Percentiles rank a stretch among this genome's conserved stretches.
phyloP scores from a whole-genome alignment of 164 flowering plant species.

The Umbellularia californica region DNA sequence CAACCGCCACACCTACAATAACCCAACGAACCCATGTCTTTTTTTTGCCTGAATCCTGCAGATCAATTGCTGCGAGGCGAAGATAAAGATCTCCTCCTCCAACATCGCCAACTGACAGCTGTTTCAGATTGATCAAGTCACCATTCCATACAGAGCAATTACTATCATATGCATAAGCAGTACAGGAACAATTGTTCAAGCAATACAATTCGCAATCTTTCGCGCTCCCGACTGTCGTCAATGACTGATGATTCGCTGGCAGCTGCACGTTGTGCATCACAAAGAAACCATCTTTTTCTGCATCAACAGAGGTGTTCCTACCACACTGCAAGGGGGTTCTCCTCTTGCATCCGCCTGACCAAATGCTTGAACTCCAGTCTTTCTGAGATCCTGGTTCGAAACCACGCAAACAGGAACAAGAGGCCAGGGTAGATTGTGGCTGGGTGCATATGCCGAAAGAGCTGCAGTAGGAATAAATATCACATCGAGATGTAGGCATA shows the following conservation, averaged over 20 bases:
- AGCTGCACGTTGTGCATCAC: neutral
- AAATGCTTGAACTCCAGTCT: conserved; percentile 8
- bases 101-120: neutral
- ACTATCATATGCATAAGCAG: conserved; percentile 11
- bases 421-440: neutral
- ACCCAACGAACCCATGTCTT: conserved; percentile 10
- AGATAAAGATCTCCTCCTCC: neutral
- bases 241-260: neutral
- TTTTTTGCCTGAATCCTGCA: neutral
- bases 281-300: conserved; percentile 1
- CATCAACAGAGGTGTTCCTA: neutral
- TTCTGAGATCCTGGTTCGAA: conserved; percentile 3
- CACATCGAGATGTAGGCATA: conserved; percentile 10
- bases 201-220: conserved; percentile 13
- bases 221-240: neutral
- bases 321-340: conserved; percentile 12
- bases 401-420: conserved; percentile 14
- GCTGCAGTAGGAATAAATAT: conserved; percentile 15
- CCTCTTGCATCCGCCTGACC: conserved; percentile 23
- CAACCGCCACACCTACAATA: conserved; percentile 17
- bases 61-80: neutral
- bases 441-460: conserved; percentile 17
- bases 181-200: conserved; percentile 14
- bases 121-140: conserved; percentile 7
- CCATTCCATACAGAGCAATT: conserved; percentile 12